These are phyloP conservation scores for Boletus huronensis DNA, from an alignment of 768 basidiomycete genomes.

Conservation along the genomic window DNA sequence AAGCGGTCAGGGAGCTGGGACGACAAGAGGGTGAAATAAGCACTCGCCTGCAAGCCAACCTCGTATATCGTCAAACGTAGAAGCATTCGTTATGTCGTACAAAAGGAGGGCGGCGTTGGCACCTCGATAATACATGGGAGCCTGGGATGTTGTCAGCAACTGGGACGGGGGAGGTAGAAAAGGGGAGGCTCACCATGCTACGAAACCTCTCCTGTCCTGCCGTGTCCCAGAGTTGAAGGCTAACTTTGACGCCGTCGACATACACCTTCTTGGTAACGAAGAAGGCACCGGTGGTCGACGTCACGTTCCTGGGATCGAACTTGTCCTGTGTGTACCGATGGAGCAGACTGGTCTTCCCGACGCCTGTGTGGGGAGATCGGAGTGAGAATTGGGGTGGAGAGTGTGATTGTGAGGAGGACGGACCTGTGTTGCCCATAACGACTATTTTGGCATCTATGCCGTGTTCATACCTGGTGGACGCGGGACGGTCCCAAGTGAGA, in stretches of 20 bases:
- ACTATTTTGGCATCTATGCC: constrained; percentile 95
- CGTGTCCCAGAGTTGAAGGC: constrained; percentile 89
- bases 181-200: constrained; percentile 62
- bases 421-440: constrained; percentile 82
- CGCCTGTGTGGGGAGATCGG: constrained; percentile 46
- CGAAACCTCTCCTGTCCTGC: constrained; percentile 93
- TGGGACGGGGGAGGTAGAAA: constrained; percentile 6
- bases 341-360: constrained; percentile 90
- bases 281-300: constrained; percentile 89
- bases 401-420: constrained; percentile 20
- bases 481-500: constrained; percentile 61
- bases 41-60: constrained; percentile 84
- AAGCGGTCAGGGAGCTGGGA: constrained; percentile 3
- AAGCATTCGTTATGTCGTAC: constrained; percentile 91
- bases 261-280: constrained; percentile 92
- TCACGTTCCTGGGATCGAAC: constrained; percentile 85
- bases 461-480: constrained; percentile 68
- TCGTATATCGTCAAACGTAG: constrained; percentile 85
- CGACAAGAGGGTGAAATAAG: neutral
- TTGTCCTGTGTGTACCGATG: constrained; percentile 88
- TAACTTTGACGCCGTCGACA: constrained; percentile 81
- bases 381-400: constrained; percentile 16
- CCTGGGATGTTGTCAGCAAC: constrained; percentile 43
- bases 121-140: constrained; percentile 96
- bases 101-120: constrained; percentile 91